A percentile compares a stretch with the other conserved stretches of the same genome.
phyloP scores from a whole-genome alignment of 2,329 filamentous ascomycete genomes.

The Torrubiellomyces zombiae region DNA sequence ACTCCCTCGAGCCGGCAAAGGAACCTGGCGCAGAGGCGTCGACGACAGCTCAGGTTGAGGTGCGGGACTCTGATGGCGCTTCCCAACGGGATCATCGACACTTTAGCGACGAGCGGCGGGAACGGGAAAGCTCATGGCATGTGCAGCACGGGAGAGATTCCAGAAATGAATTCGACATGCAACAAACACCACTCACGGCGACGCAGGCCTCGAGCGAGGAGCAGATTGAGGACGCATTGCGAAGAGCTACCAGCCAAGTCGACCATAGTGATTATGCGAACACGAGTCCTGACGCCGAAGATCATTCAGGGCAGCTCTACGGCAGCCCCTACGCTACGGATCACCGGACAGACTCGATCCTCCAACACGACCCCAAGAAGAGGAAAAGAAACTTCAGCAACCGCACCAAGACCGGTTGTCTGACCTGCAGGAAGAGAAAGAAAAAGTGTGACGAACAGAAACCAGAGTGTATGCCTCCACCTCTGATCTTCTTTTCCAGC shows the following conservation, averaged over 20 bases:
- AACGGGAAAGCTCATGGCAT: slow-evolving; percentile 32
- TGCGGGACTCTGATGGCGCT: slow-evolving; percentile 25
- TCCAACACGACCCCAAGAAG: slow-evolving; percentile 49
- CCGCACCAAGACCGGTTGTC: slow-evolving; percentile 85
- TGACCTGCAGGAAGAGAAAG: slow-evolving; percentile 81
- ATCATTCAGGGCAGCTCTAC: slow-evolving; percentile 24
- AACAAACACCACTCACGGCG: slow-evolving; percentile 27
- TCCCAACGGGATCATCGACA: slow-evolving; percentile 28
- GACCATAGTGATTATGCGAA: slow-evolving; percentile 33
- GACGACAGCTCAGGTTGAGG: slow-evolving; percentile 16
- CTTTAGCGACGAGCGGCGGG: slow-evolving; percentile 27
- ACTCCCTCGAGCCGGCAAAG: slow-evolving; percentile 35
- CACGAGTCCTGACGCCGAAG: slow-evolving; percentile 38
- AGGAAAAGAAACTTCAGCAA: slow-evolving; percentile 79
- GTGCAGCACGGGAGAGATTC: slow-evolving; percentile 28
- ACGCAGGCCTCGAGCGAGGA: slow-evolving; percentile 32
- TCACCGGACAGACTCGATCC: slow-evolving; percentile 28
- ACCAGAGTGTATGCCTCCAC: slow-evolving; percentile 58
- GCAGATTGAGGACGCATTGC: slow-evolving; percentile 26
- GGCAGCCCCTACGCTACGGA: slow-evolving; percentile 27
- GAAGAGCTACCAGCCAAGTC: slow-evolving; percentile 26
- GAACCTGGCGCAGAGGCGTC: no score
- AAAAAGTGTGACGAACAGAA: slow-evolving; percentile 97
- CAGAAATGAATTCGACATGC: slow-evolving; percentile 27
- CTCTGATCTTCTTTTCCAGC: no score